Evolutionary conservation across 352 stramenopile genomes (phyloP), one percentile per base, ranked within the genome.

Genomic region (Phytophthora syringae): DNA sequence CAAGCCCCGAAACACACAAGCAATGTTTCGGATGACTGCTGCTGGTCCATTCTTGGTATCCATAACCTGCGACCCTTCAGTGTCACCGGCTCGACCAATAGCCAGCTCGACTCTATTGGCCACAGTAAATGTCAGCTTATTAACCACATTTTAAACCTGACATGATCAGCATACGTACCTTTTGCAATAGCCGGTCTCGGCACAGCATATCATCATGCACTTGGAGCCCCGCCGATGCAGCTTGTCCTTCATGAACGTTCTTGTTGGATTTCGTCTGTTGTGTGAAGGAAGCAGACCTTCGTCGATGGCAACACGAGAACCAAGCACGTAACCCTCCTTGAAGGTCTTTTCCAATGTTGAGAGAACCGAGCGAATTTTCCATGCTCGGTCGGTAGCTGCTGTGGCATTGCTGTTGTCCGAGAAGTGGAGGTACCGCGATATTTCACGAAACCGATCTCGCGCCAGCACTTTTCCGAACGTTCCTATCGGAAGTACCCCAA

Each of bases 151-250:
- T 20, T 51, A 37, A 21, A 37, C 4, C 7, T 1, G 6, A 12
- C 44, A 34, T 32, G 44, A n/a, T 18, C 24, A 51, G 44, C 44
- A 37, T 37, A 42, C 36, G 12, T 34, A 67, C 52, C 44, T 40
- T 15, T 60, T 60, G 47, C 52, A 69, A 28, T 63, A 63, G 0
- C 45, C 61, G 7, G 45, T 60, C 5, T 28, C 10, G 5, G 45
- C 36, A 27, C 61, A 58, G 40, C 61, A 63, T 5, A 42, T 36
- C 52, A 69, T 45, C 12, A 62, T 56, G 18, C 60, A 44, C 20
- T 55, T 55, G 5, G 32, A 44, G 12, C 48, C 48, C 28, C 48
- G 36, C 13, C 27, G n/a, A 20, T 51, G 44, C 2, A 12, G 21
- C 7, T 51, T 51, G 20, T 27, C 24, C 5, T 55, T 44, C 30